Base-by-base conservation (phyloP, 2,329 filamentous ascomycete species). In the Colletotrichum agaves region DNA sequence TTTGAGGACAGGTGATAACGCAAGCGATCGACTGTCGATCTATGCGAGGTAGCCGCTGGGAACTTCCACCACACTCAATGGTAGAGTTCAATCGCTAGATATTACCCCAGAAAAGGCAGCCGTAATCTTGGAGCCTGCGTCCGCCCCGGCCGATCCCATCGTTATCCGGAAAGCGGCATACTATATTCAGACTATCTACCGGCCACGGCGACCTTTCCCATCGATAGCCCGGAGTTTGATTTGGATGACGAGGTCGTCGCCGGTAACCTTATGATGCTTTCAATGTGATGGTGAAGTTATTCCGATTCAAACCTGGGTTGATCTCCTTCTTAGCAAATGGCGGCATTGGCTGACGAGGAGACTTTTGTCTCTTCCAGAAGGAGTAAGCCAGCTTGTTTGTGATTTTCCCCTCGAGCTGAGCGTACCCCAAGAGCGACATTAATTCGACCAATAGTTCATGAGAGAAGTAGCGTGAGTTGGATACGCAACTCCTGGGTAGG, bases 381-480 rank as follows among this genome's bases (percentile, higher is more conserved):
- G 94, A 94, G 78, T 97, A 98, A 21, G 93, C 89, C 57, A 99
- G 83, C 78, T 97, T 97, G 49, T 90, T 85, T 1, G 93, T 96
- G 71, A 89, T 83, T 79, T 97, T 98, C 71, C 84, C 86, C 73
- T 88, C 82, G 10, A 85, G 77, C 73, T 90, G 79, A 12, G 78
- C 78, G 76, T 94, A 98, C 1, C 95, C 94, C 41, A 99, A 79
- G 53, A 86, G 87, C 3, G 78, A 77, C 93, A 98, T 93, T 67
- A 99, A 93, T 4, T 85, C 83, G 7, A 86, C 78, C 21, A 99
- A 79, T 58, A 88, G 86, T 17, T 83, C 77, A 70, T 94, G 89
- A 62, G 93, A 90, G 75, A 97, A 87, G 76, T 99, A 99, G 57
- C 96, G 88, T 15, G 94, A 98, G 76, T 99, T 99, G 21, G 87